phyloP scores from a whole-genome alignment of 257 asterid genomes.

The Capsicum pubescens region DNA sequence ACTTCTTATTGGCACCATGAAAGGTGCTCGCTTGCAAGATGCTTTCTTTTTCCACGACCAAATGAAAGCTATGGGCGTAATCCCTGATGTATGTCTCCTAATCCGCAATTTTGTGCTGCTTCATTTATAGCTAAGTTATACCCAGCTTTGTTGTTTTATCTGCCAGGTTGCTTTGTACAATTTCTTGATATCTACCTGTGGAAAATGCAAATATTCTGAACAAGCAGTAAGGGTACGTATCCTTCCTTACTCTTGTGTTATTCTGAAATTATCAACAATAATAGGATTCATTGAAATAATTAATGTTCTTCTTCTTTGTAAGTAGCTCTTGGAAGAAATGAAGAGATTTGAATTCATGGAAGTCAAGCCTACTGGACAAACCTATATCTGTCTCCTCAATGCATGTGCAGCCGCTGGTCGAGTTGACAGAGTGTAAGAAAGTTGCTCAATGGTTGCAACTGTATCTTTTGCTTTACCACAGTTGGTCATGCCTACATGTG shows the following conservation, averaged over 20 bases:
- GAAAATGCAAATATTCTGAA: constrained; percentile 85
- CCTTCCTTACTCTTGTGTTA: constrained; percentile 29
- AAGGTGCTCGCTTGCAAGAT: constrained; percentile 87
- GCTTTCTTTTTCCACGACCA: constrained; percentile 86
- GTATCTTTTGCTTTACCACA: not conserved
- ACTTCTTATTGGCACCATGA: constrained; percentile 88
- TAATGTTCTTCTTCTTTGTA: constrained; percentile 33
- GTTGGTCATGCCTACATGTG: not conserved
- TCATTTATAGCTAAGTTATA: not conserved
- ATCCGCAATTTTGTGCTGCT: constrained; percentile 17
- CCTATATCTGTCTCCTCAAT: constrained; percentile 87
- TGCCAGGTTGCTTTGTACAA: constrained; percentile 79
- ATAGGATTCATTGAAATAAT: not conserved
- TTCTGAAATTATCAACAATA: not conserved
- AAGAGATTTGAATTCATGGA: constrained; percentile 82
- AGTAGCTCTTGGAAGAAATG: constrained; percentile 94
- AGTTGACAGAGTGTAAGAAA: constrained; percentile 90
- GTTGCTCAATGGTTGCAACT: constrained; percentile 14
- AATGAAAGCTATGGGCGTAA: constrained; percentile 89
- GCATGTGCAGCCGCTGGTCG: constrained; percentile 90
- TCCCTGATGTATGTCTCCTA: constrained; percentile 77
- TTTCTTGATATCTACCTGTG: constrained; percentile 89
- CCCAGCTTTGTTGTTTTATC: not conserved
- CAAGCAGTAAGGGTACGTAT: constrained; percentile 74
- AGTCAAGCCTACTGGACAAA: constrained; percentile 92